Evolutionary conservation across 352 stramenopile species (phyloP), one percentile per base, ranked within the genome.

Genomic region (Pythium rhizo-oryzae): DNA sequence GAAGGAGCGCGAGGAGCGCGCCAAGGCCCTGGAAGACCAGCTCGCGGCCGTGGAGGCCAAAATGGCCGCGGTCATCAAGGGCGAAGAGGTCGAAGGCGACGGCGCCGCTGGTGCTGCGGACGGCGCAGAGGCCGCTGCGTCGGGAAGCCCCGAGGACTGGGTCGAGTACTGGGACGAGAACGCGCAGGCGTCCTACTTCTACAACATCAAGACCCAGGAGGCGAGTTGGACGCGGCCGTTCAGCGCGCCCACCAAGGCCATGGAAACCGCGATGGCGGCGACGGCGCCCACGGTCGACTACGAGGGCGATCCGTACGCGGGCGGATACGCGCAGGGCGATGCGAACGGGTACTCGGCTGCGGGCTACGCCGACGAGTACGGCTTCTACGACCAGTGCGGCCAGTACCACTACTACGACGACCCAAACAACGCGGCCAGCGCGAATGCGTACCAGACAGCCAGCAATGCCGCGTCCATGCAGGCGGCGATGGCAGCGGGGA

Each of bases 151-250:
- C 8, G 84, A 91, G 8, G 85, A 96, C 50, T 97, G 90, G 90
- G 85, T 95, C 64, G 87, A 97, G 65, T 96, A 96, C 70, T 96
- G 88, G 90, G 90, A 97, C 69, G 90, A 97, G 41, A 96, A 87
- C 52, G 87, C 87, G 2, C 87, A 94, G 41, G 87, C 90, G 19
- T 94, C 82, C 43, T 97, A 97, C 65, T 97, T 90, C 68, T 97
- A 92, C 81, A 96, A 96, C 64, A 91, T 89, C 33, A 79, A 81
- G 8, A 97, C 90, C 1, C 88, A 97, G 56, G 89, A 96, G 70
- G 89, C 87, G 51, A 94, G 81, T 60, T 96, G 89, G 89, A 94
- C 85, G 59, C 80, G 85, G 4, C 85, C 85, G 8, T 67, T 83
- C 9, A 78, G 78, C 8, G 78, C 82, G 1, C 39, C 68, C 6